Evolutionary conservation across 2,329 filamentous ascomycete species (phyloP).

Genomic region (Alternaria conjuncta): DNA sequence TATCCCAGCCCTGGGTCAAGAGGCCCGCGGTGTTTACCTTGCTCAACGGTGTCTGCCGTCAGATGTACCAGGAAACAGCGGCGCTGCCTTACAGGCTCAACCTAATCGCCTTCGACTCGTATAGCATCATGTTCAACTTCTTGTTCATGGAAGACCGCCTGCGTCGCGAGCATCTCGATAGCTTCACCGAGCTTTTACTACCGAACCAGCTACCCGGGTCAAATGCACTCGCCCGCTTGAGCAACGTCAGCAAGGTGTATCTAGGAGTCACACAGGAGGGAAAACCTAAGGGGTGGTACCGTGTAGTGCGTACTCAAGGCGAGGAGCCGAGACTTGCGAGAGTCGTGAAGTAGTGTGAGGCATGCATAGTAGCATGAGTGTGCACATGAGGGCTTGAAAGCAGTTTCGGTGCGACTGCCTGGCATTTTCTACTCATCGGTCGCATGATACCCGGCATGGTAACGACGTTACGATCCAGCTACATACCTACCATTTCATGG

Average conservation of each 20-base stretch:
- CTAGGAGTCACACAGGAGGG: constrained; percentile 11
- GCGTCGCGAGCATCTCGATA: constrained; percentile 25
- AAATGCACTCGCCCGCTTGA: constrained; percentile 24
- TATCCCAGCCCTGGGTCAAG: constrained; percentile 8
- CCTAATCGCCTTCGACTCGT: constrained; percentile 25
- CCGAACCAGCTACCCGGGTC: constrained; percentile 19
- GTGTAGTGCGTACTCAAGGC: constrained; percentile 23
- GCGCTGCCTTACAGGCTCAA: constrained; percentile 34
- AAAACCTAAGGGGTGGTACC: constrained; percentile 19
- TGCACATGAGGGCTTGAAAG: neutral
- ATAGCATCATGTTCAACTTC: constrained; percentile 39
- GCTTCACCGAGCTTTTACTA: constrained; percentile 27
- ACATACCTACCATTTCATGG: neutral
- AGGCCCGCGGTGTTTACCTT: constrained; percentile 18
- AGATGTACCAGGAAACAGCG: constrained; percentile 39
- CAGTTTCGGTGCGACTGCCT: neutral
- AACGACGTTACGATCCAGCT: neutral
- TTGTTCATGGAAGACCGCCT: constrained; percentile 29
- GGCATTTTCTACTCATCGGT: neutral
- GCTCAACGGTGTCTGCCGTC: constrained; percentile 36
- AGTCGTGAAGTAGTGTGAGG: neutral
- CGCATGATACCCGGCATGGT: constrained; percentile 1
- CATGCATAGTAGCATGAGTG: neutral
- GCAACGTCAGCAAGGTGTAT: constrained; percentile 28
- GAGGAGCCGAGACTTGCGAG: constrained; percentile 18